Evolutionary conservation across 129 eudicot species (phyloP), one percentile per base, ranked within the genome.

Genomic region (Helianthus annuus): DNA sequence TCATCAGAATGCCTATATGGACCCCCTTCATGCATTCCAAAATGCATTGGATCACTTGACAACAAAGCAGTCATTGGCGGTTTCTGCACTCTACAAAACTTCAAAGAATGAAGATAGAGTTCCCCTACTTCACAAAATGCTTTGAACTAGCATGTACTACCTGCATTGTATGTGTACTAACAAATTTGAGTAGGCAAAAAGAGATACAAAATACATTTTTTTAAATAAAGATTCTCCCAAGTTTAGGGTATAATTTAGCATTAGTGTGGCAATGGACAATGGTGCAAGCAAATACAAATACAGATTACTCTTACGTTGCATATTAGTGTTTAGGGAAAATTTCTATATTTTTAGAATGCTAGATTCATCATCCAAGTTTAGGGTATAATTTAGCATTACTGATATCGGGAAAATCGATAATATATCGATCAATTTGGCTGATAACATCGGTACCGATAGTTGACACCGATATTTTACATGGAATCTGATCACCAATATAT

Each of bases 41-140:
- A 81, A 44, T 80, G 83, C 57, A 92, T 82, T 48, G 92, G 64
- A 83, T 88, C 96, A 55, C 85, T 83, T 46, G 95, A 62, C 77
- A 85, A 68, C 79, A 85, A 57, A 54, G 82, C 86, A 72, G 90
- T 84, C 96, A 92, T 92, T 56, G 62, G 38, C 36, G 66, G 63
- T 72, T 79, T 79, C 70, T 69, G 52, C 14, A 61, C 65, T 64
- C 32, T 17, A 70, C 80, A 71, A 64, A 62, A 9, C 66, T 39
- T 70, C 60, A 62, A 57, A 29, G 48, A 76, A 46, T 42, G 11
- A 48, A 48, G 70, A 15, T 15, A 22, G 60, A 42, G 14, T 53
- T 69, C 48, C 76, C 59, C 64, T 62, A 69, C 9, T 42, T 64
- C 63, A 76, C 64, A 46, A 16, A 34, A 71, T 49, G 70, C 45